These are phyloP conservation scores for Parafenestella ontariensis DNA, from an alignment of 2,329 filamentous ascomycete species.

Conservation along the genomic window DNA sequence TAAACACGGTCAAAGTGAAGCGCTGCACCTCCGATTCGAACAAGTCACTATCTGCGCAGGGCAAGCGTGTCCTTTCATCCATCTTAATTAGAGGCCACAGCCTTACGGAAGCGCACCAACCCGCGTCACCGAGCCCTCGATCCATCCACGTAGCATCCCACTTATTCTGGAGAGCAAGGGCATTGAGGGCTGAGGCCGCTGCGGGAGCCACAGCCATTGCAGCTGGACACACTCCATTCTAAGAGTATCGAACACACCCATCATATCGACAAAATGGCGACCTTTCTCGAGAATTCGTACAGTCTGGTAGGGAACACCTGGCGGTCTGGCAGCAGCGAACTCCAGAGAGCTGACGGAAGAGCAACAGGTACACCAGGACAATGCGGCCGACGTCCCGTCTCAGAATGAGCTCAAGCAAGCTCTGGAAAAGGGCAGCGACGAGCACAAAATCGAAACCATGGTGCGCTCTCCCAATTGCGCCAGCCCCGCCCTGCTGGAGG, in stretches of 20 bases:
- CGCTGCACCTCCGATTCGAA: constrained; percentile 22
- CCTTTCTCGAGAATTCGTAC: constrained; percentile 93
- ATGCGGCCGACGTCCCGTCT: constrained; percentile 88
- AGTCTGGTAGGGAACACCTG: constrained; percentile 68
- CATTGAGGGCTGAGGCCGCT: constrained; percentile 43
- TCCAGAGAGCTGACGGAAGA: constrained; percentile 37
- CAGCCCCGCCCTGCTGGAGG: constrained; percentile 61
- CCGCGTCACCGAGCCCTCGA: constrained; percentile 23
- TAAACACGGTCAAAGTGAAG: constrained; percentile 36
- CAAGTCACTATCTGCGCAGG: constrained; percentile 27
- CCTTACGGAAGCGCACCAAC: constrained; percentile 15
- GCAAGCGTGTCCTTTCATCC: constrained; percentile 19
- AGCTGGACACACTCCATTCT: constrained; percentile 14
- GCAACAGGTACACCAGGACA: constrained; percentile 82
- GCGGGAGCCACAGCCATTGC: constrained; percentile 35
- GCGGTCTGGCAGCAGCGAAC: constrained; percentile 37
- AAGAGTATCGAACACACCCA: constrained; percentile 5
- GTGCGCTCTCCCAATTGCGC: constrained; percentile 31
- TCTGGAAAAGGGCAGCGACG: constrained; percentile 92
- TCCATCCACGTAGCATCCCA: constrained; percentile 48
- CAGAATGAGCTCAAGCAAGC: constrained; percentile 91
- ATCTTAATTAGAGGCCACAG: constrained; percentile 13
- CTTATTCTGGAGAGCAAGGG: constrained; percentile 34
- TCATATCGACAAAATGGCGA: constrained; percentile 74
- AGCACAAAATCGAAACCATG: constrained; percentile 85